Conservation (phyloP, 2,329 filamentous ascomycete species). For the Calonectria ilicicola region DNA sequence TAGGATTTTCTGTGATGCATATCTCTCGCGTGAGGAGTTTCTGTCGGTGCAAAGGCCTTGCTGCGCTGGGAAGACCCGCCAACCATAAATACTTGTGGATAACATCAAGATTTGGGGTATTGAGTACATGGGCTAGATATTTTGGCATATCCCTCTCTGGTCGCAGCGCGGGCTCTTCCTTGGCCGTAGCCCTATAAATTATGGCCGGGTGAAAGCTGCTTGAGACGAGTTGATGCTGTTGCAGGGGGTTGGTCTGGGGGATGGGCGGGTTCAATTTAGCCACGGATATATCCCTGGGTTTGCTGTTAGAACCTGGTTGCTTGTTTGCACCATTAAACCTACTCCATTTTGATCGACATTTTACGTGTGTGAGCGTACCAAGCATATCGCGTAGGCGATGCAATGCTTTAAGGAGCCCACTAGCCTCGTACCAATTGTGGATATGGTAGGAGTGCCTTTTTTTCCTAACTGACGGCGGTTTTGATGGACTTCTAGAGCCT, state of each 20-base stretch:
- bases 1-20: slow-evolving; percentile 14
- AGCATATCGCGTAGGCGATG: no score
- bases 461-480: no score
- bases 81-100: slow-evolving; percentile 19
- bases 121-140: background rate
- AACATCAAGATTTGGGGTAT: slow-evolving; percentile 2
- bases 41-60: slow-evolving; percentile 23
- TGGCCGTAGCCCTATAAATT: background rate
- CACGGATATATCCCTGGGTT: background rate
- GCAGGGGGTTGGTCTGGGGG: background rate
- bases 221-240: background rate
- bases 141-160: background rate
- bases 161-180: background rate
- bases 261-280: background rate
- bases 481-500: background rate
- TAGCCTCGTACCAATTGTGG: background rate
- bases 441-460: background rate
- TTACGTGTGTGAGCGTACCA: background rate
- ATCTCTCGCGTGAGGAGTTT: slow-evolving; percentile 17
- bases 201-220: background rate
- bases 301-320: background rate
- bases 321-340: background rate
- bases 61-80: slow-evolving; percentile 19
- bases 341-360: background rate
- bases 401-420: background rate